Evolutionary conservation across 176 grass and related monocot genomes (phyloP).

Genomic region (Cocos nucifera): DNA sequence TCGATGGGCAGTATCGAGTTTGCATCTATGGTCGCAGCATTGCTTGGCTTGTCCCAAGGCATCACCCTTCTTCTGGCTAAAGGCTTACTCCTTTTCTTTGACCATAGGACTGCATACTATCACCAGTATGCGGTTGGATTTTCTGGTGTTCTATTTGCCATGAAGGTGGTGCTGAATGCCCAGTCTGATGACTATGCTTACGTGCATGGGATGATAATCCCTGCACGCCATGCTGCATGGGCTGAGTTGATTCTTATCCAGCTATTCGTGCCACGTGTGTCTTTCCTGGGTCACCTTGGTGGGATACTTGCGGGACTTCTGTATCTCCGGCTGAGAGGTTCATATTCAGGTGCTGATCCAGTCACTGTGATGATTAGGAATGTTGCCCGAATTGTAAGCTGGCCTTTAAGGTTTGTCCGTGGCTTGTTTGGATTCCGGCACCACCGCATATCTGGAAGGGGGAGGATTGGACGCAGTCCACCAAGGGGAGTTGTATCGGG

Average conservation of each 20-base stretch:
- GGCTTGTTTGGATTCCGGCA: conserved; percentile 16
- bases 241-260: conserved; percentile 88
- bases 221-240: conserved; percentile 75
- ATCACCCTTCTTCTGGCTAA: conserved; percentile 56
- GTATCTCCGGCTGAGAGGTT: conserved; percentile 54
- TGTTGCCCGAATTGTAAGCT: conserved; percentile 39
- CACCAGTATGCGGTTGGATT: conserved; percentile 61
- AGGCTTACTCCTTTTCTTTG: conserved; percentile 37
- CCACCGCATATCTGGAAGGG: conserved; percentile 20
- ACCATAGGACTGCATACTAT: conserved; percentile 46
- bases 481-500: conserved; percentile 8
- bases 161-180: conserved; percentile 88
- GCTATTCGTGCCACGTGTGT: conserved; percentile 67
- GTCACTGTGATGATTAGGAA: conserved; percentile 39
- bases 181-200: conserved; percentile 39
- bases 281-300: conserved; percentile 71
- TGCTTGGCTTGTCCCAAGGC: conserved; percentile 75
- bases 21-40: conserved; percentile 56
- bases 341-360: conserved; percentile 31
- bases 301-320: conserved; percentile 77
- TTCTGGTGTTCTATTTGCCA: conserved; percentile 80
- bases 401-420: conserved; percentile 57
- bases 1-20: conserved; percentile 69
- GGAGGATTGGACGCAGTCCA: conserved; percentile 34
- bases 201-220: conserved; percentile 66